phyloP scores from a whole-genome alignment of 225 moss, liverwort and hornwort genomes.

The Rhytidiadelphus loreus region DNA sequence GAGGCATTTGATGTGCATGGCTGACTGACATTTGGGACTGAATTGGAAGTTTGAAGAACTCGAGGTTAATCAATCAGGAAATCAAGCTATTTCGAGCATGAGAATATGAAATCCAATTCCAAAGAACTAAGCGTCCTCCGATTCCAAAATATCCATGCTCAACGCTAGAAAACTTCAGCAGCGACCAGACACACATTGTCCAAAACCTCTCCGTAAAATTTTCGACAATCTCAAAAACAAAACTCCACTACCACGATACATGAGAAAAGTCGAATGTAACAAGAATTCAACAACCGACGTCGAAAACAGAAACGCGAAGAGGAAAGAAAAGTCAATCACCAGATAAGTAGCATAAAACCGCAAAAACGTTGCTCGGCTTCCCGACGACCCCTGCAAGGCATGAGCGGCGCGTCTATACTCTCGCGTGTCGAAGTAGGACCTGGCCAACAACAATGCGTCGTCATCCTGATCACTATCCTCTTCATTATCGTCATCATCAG shows the following conservation, averaged over 20 bases:
- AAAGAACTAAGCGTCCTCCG: background rate
- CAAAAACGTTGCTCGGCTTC: constrained; percentile 68
- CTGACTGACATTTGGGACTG: background rate
- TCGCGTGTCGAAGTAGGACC: constrained; percentile 77
- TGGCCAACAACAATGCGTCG: constrained; percentile 68
- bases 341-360: constrained; percentile 93
- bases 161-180: background rate
- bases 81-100: background rate
- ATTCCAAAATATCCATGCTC: background rate
- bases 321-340: constrained; percentile 25
- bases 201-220: background rate
- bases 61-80: background rate
- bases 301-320: background rate
- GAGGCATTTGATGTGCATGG: background rate
- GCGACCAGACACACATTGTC: background rate
- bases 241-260: background rate
- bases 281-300: background rate
- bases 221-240: background rate
- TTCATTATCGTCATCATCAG: constrained; percentile 29
- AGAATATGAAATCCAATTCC: background rate
- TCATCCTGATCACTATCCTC: constrained; percentile 76
- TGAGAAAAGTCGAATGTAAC: background rate
- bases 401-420: constrained; percentile 86
- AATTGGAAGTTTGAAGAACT: background rate
- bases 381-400: constrained; percentile 53